Conservation (phyloP, 1,139 yeast species). For the Saccharomyces hybrid region DNA sequence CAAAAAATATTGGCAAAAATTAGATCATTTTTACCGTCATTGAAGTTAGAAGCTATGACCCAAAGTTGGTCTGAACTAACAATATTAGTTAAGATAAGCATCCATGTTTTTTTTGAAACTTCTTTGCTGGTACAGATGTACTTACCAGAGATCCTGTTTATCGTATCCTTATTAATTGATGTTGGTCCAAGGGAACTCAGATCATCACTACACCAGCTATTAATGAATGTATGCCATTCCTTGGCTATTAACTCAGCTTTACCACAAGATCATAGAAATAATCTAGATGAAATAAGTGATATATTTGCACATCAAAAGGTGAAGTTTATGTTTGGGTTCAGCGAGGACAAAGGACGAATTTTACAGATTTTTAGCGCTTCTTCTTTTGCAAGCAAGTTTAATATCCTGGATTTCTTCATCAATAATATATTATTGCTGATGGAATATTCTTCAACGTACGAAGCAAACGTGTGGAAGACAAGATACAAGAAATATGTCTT, state of each 20-base stretch:
- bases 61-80: constrained; percentile 68
- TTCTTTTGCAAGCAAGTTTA: constrained; percentile 45
- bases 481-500: constrained; percentile 64
- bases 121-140: constrained; percentile 55
- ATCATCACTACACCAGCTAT: constrained; percentile 52
- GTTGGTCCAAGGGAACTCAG: constrained; percentile 67
- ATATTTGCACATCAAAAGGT: constrained; percentile 67
- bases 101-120: constrained; percentile 68
- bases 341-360: constrained; percentile 48
- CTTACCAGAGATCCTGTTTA: constrained; percentile 64
- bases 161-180: constrained; percentile 66
- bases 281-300: constrained; percentile 46
- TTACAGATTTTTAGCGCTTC: constrained; percentile 34
- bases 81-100: constrained; percentile 57
- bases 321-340: constrained; percentile 67
- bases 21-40: constrained; percentile 43
- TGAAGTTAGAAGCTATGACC: constrained; percentile 42
- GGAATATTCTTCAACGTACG: constrained; percentile 42
- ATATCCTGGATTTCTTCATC: constrained; percentile 56
- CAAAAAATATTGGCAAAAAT: constrained; percentile 41
- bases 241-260: constrained; percentile 54
- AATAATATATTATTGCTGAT: constrained; percentile 53
- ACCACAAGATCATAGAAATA: constrained; percentile 36
- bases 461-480: constrained; percentile 53
- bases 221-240: constrained; percentile 66